These are phyloP conservation scores for Tetrapisispora nanseiensis DNA, from an alignment of 805 yeast genomes.

Conservation along the genomic window DNA sequence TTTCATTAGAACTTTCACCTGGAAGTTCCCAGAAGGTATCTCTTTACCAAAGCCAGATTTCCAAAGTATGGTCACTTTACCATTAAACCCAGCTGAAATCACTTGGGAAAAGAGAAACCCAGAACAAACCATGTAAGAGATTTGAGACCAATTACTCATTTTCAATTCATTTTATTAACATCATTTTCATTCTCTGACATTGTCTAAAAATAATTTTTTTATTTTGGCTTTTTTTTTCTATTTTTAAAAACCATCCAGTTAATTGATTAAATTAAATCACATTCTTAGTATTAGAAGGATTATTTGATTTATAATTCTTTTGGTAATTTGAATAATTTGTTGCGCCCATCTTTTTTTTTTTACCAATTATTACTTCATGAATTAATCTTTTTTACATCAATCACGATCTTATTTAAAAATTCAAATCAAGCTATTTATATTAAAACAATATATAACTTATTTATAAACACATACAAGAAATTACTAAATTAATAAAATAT, in stretches of 20 bases:
- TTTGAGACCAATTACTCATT: not conserved
- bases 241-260: not conserved
- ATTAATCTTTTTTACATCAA: not conserved
- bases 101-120: constrained; percentile 57
- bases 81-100: constrained; percentile 64
- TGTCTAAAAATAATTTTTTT: not conserved
- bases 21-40: constrained; percentile 55
- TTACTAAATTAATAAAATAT: not conserved
- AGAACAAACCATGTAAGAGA: constrained; percentile 11
- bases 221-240: not conserved
- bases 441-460: constrained; percentile 1
- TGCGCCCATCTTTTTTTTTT: constrained; percentile 3
- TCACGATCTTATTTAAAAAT: not conserved
- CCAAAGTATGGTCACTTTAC: constrained; percentile 88
- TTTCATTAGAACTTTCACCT: constrained; percentile 63
- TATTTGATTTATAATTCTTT: not conserved
- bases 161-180: not conserved
- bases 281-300: not conserved
- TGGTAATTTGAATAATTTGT: not conserved
- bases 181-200: not conserved
- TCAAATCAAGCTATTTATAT: constrained; percentile 2
- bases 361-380: not conserved
- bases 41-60: constrained; percentile 62
- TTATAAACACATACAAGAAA: constrained; percentile 2
- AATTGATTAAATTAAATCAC: not conserved